Base-by-base conservation (phyloP, 2,329 filamentous ascomycete genomes). In the Botryotinia calthae region DNA sequence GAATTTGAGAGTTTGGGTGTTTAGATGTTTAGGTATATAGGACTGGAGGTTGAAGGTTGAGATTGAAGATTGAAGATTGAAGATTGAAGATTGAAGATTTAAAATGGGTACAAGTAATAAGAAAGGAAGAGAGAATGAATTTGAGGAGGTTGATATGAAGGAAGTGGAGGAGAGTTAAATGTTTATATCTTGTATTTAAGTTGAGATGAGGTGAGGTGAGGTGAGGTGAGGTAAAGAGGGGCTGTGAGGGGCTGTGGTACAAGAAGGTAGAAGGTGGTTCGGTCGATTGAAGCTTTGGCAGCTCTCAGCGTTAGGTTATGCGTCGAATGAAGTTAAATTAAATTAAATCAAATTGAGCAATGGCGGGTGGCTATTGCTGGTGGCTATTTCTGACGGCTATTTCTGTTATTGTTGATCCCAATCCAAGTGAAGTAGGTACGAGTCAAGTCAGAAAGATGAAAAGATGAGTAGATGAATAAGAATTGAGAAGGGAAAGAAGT, bases 61-160 rank as follows among this genome's bases (percentile, higher is more conserved):
- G 48, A 48, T 51, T 51, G 46, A 51, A n/a, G 46, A 51, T 51
- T 51, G 46, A 31, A 31, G 58, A 40, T 51, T 66, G 63, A 66
- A 51, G 63, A 51, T 40, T 54, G 54, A 40, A 54, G 58, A 40
- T 51, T 66, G 63, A 66, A 51, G 63, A 51, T 40, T 54, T 66
- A 40, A 66, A 66, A 66, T 66, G 64, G 54, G 64, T 40, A 40
- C 44, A 20, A 40, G 46, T 40, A 28, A 66, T 40, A 40, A 51
- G 46, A 40, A 46, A 64, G 40, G 22, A 18, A 63, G 28, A 40
- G 46, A n/a, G 46, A 8, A 16, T 40, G 46, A 20, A 28, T 37
- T 51, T 51, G 44, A 66, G 31, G 46, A 28, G 44, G 31, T 54
- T 54, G 63, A 66, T 51, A 28, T 40, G 28, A 20, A 66, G 63